Percentiles rank a stretch among this genome's conserved stretches.
phyloP scores from a whole-genome alignment of 1,139 yeast genomes.

The Kluyveromyces sp. region DNA sequence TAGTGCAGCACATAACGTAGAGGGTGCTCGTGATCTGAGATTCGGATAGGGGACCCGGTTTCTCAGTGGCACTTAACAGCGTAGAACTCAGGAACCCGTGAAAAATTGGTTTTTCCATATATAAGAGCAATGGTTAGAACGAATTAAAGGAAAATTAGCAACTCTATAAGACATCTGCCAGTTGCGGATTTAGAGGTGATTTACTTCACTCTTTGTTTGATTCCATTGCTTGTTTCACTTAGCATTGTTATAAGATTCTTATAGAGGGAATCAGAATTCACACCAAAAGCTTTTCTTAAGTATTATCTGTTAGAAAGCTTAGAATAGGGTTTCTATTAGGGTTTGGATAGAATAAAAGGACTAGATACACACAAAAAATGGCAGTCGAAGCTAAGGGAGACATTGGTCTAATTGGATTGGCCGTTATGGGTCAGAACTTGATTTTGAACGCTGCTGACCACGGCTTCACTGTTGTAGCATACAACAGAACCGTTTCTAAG shows the following conservation, averaged over 20 bases:
- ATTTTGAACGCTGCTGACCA: constrained; percentile 97
- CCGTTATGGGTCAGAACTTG: constrained; percentile 99
- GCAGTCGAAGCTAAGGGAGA: constrained; percentile 42
- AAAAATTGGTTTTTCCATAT: background rate
- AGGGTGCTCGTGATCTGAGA: background rate
- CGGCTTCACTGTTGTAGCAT: constrained; percentile 94
- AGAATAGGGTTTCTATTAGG: background rate
- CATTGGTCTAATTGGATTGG: constrained; percentile 98
- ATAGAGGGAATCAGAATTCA: background rate
- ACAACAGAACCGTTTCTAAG: constrained; percentile 94
- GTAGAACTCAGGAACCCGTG: background rate
- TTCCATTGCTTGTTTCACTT: too few relatives aligned
- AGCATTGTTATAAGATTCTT: background rate
- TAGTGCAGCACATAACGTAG: too few relatives aligned
- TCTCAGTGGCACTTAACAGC: background rate
- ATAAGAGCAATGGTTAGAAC: background rate
- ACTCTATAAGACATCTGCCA: constrained; percentile 5
- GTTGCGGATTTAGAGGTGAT: too few relatives aligned
- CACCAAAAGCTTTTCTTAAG: background rate
- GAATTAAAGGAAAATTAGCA: background rate
- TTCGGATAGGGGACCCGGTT: background rate
- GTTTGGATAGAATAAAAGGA: constrained; percentile 1
- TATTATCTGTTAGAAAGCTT: background rate
- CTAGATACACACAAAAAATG: constrained; percentile 10
- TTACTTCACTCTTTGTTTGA: background rate